Percentiles rank a stretch among this genome's conserved stretches.
Evolutionary conservation across 2,329 filamentous ascomycete species (phyloP).

Genomic region (Escovopsis weberi): DNA sequence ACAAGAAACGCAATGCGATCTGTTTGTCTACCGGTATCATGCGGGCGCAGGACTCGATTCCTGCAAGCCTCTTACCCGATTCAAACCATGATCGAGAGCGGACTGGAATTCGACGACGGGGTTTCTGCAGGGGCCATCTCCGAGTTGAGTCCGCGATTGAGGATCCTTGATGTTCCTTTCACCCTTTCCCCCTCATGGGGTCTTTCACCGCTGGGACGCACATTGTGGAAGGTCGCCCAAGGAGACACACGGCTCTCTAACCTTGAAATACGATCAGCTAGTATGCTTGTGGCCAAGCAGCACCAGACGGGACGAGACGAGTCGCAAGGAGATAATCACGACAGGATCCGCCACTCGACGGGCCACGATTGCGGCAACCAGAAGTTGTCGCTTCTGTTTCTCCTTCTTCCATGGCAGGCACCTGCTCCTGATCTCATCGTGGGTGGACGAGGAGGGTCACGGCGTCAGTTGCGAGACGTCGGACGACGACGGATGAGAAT

Average conservation of each 20-base stretch:
- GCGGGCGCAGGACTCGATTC: neutral
- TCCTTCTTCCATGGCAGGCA: too few species aligned
- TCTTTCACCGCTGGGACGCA: too few species aligned
- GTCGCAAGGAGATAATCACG: neutral
- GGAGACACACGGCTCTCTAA: neutral
- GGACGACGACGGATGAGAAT: conserved; percentile 1
- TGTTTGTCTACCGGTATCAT: neutral
- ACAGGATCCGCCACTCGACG: conserved; percentile 1
- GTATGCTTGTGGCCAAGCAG: neutral
- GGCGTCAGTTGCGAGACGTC: conserved; percentile 5
- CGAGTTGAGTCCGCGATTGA: too few species aligned
- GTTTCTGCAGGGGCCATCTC: neutral
- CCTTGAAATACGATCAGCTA: neutral
- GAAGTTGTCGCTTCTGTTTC: neutral
- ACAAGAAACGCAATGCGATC: neutral
- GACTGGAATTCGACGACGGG: neutral
- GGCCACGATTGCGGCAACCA: neutral
- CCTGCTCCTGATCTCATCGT: neutral
- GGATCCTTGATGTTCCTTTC: too few species aligned
- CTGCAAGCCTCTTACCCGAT: neutral
- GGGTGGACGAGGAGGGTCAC: neutral
- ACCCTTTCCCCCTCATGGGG: too few species aligned
- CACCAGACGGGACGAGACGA: neutral
- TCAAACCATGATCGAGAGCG: neutral
- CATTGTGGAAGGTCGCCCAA: conserved; percentile 1